Conservation (phyloP, 2,329 filamentous ascomycete species). For the Paecilomyces niveus region DNA sequence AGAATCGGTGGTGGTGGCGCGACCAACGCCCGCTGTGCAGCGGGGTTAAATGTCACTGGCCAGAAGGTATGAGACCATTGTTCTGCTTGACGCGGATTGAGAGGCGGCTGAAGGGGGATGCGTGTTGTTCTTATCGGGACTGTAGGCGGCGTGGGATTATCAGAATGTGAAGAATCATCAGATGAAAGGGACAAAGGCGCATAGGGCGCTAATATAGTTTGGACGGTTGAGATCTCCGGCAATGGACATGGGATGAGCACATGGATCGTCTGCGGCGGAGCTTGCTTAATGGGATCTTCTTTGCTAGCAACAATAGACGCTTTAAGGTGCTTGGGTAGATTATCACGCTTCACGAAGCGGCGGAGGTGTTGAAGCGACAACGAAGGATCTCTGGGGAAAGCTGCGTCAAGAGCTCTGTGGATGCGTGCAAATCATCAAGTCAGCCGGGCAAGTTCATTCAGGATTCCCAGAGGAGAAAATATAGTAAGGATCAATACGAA, state of each 20-base stretch:
- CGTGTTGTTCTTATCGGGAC: conserved; percentile 23
- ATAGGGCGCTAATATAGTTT: conserved; percentile 31
- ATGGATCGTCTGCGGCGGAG: conserved; percentile 28
- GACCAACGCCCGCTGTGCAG: conserved; percentile 34
- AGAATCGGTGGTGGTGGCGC: conserved; percentile 36
- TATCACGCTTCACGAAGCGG: conserved; percentile 31
- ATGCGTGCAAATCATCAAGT: background rate
- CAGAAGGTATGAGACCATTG: conserved; percentile 35
- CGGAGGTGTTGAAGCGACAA: conserved; percentile 31
- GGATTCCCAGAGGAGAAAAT: background rate
- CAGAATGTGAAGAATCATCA: background rate
- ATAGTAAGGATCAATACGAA: conserved; percentile 12
- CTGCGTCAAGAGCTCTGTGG: conserved; percentile 30
- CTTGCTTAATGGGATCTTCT: conserved; percentile 10
- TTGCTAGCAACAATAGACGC: conserved; percentile 1
- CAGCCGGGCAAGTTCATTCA: background rate
- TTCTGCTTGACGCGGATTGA: conserved; percentile 33
- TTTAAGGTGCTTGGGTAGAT: conserved; percentile 24
- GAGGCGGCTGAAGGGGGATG: conserved; percentile 36
- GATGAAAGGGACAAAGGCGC: conserved; percentile 14
- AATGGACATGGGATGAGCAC: conserved; percentile 35
- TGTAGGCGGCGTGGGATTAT: conserved; percentile 3
- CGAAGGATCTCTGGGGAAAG: conserved; percentile 26
- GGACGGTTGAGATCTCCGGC: conserved; percentile 26
- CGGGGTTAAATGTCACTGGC: conserved; percentile 40